phyloP scores from a whole-genome alignment of 306 rosid species.

The Dicorynia guianensis region DNA sequence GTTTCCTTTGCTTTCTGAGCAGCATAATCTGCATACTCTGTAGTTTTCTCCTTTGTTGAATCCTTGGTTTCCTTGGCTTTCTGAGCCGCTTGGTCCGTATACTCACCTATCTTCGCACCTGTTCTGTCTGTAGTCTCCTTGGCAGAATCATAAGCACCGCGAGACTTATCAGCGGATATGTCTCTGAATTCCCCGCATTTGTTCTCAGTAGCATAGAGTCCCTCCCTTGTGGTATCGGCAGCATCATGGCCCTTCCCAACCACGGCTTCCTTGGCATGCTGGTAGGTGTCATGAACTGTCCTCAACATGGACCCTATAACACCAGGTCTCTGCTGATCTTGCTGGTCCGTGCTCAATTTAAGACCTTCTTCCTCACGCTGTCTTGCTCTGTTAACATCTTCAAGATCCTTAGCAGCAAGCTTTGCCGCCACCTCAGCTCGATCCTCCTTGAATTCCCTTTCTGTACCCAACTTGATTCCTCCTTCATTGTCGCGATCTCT shows the following conservation, averaged over 20 bases:
- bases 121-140: background rate
- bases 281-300: slow-evolving; percentile 54
- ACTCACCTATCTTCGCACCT: background rate
- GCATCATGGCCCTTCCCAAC: slow-evolving; percentile 57
- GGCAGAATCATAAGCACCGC: slow-evolving; percentile 34
- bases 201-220: background rate
- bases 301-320: slow-evolving; percentile 63
- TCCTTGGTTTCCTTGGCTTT: slow-evolving; percentile 22
- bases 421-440: slow-evolving; percentile 74
- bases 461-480: background rate
- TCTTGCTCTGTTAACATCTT: slow-evolving; percentile 55
- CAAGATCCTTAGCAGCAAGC: slow-evolving; percentile 67
- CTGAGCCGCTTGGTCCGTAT: slow-evolving; percentile 14
- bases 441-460: slow-evolving; percentile 56
- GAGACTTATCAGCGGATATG: slow-evolving; percentile 25
- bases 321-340: slow-evolving; percentile 48
- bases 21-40: slow-evolving; percentile 29
- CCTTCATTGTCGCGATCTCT: slow-evolving; percentile 34
- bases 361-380: slow-evolving; percentile 5
- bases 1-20: slow-evolving; percentile 37
- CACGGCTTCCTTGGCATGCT: slow-evolving; percentile 71
- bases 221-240: slow-evolving; percentile 9
- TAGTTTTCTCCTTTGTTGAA: background rate
- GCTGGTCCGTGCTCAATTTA: background rate
- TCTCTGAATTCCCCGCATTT: slow-evolving; percentile 29